These are phyloP conservation scores for Biancaea sappan DNA, from an alignment of 306 rosid species.

Conservation along the genomic window DNA sequence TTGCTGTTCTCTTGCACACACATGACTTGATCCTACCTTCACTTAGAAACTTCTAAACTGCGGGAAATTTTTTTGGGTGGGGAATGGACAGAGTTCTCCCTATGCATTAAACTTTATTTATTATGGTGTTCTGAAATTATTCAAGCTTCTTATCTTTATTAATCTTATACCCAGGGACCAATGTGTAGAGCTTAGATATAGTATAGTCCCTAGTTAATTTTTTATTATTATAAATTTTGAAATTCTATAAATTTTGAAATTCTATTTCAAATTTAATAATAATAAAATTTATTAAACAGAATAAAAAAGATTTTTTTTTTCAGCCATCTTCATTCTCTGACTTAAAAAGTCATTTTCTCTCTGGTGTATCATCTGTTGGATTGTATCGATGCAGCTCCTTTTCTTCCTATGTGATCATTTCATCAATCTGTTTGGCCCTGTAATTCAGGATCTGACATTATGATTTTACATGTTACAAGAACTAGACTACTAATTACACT, in stretches of 20 bases:
- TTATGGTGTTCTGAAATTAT: background rate
- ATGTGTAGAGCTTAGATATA: too few species aligned
- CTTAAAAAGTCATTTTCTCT: background rate
- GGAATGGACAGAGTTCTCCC: background rate
- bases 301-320: too few species aligned
- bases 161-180: background rate
- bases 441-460: conserved; percentile 16
- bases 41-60: background rate
- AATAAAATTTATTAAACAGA: too few species aligned
- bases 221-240: too few species aligned
- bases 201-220: too few species aligned
- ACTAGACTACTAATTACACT: too few species aligned
- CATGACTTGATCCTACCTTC: background rate
- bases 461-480: too few species aligned
- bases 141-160: conserved; percentile 5
- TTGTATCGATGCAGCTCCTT: background rate
- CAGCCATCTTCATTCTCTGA: background rate
- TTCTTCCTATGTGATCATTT: background rate
- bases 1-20: conserved; percentile 18
- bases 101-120: background rate
- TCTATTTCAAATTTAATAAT: too few species aligned
- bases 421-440: conserved; percentile 17
- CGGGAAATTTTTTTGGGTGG: background rate
- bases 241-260: too few species aligned
- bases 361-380: background rate